Percentiles rank a stretch among this genome's conserved stretches.
Evolutionary conservation across 352 stramenopile genomes (phyloP).

Genomic region (Pythium biforme): DNA sequence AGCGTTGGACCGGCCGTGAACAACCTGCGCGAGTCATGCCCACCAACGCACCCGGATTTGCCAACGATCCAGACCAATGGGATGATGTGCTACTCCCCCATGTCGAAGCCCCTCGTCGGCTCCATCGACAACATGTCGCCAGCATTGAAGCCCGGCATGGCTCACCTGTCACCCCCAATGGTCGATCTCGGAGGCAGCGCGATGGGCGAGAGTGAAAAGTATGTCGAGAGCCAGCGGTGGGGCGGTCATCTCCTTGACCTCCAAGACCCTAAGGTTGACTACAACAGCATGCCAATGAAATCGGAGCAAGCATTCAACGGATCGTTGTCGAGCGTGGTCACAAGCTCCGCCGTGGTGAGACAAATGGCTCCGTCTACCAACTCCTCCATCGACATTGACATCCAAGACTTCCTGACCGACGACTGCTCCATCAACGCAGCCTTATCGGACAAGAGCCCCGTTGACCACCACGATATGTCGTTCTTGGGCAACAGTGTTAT

Average conservation of each 20-base stretch:
- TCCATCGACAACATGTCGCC: constrained; percentile 85
- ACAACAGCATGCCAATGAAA: constrained; percentile 29
- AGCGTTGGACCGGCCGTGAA: constrained; percentile 3
- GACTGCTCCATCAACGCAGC: constrained; percentile 67
- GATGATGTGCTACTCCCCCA: constrained; percentile 70
- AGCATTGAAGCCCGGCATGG: constrained; percentile 69
- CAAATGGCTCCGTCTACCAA: constrained; percentile 30
- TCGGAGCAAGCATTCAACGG: constrained; percentile 10
- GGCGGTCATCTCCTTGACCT: constrained; percentile 32
- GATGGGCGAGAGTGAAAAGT: constrained; percentile 28
- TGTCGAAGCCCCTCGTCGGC: constrained; percentile 61
- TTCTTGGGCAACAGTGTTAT: constrained; percentile 28
- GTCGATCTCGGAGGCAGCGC: constrained; percentile 54
- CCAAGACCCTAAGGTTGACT: constrained; percentile 28
- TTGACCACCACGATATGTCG: constrained; percentile 1
- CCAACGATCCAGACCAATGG: constrained; percentile 29
- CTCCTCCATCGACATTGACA: constrained; percentile 61
- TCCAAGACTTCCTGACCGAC: constrained; percentile 78
- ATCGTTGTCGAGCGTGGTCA: constrained; percentile 23
- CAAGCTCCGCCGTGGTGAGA: constrained; percentile 39
- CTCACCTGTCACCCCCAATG: constrained; percentile 44
- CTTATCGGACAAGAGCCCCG: constrained; percentile 25
- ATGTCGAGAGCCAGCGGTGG: constrained; percentile 32
- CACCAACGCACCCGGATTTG: constrained; percentile 20
- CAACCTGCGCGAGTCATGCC: constrained; percentile 4